Base-by-base conservation (phyloP, 1,139 yeast genomes). In the Candida sanyaensis region DNA sequence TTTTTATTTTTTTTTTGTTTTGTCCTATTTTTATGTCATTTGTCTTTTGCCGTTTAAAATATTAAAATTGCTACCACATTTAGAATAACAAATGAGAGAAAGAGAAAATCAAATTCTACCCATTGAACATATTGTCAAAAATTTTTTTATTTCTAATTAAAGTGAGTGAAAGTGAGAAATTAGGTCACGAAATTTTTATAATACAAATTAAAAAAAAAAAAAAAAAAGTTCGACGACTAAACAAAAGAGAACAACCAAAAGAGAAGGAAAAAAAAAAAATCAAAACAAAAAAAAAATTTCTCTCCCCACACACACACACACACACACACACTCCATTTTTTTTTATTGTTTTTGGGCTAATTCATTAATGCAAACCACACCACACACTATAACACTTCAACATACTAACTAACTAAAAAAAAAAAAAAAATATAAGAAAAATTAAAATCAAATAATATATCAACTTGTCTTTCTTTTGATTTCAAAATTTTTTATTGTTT, bases 281-380 rank as follows among this genome's bases (percentile, higher is more conserved):
- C 9, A 26, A 26, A 26, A 2, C 6, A n/a, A n/a, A 32, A 13
- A 12, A 32, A n/a, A 17, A 33, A 9, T 33, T 36, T 24, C 21
- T 36, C 29, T 36, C 39, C 30, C 39, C 39, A 24, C 39, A 34
- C 38, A 36, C 34, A 12, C 34, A 36, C 34, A 12, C 34, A n/a
- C n/a, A n/a, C 39, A 24, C 39, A 34, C 38, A 36, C 34, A 12
- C 34, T 12, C 23, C 32, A 29, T 2, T 29, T 11, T 12, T 5
- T 23, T 38, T 21, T 12, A n/a, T n/a, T n/a, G n/a, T n/a, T n/a
- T n/a, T n/a, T n/a, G n/a, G n/a, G 9, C 30, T 31, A 9, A 17
- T 21, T 28, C 31, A n/a, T 5, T 23, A 2, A 36, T 21, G 27
- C n/a, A 24, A 36, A 5, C 6, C n/a, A n/a, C n/a, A n/a, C n/a